phyloP scores from a whole-genome alignment of 2,329 filamentous ascomycete species.

The Cytospora chrysosperma region DNA sequence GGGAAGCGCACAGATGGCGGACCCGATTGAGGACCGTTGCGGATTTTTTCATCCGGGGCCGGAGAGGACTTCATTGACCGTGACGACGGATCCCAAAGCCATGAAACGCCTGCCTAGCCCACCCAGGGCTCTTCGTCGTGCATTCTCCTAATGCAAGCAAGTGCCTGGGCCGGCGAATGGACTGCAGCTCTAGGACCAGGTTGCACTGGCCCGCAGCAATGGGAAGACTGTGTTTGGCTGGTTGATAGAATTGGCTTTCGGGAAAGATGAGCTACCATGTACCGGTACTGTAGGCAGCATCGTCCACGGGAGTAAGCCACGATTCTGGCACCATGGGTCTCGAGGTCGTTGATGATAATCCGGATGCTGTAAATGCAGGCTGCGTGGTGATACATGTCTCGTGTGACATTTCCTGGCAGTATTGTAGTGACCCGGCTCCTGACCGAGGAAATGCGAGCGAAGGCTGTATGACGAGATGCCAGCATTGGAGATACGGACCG shows the following conservation, averaged over 20 bases:
- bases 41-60: neutral
- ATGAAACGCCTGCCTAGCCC: neutral
- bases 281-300: neutral
- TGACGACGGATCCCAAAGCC: neutral
- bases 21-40: neutral
- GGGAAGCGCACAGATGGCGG: neutral
- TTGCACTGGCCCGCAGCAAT: slow-evolving; percentile 17
- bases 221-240: neutral
- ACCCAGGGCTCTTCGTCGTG: slow-evolving; percentile 10
- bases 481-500: neutral
- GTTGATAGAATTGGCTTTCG: slow-evolving; percentile 1
- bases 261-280: neutral
- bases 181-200: slow-evolving; percentile 9
- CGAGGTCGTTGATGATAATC: neutral
- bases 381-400: slow-evolving; percentile 17
- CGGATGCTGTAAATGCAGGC: neutral
- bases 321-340: neutral
- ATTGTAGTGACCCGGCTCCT: neutral
- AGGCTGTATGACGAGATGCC: neutral
- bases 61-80: neutral
- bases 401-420: slow-evolving; percentile 18
- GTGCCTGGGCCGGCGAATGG: slow-evolving; percentile 19
- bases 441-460: neutral
- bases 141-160: slow-evolving; percentile 19
- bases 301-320: neutral